Evolutionary conservation across 2,329 filamentous ascomycete species (phyloP), one percentile per base, ranked within the genome.

Genomic region (Colletotrichum sublineola): DNA sequence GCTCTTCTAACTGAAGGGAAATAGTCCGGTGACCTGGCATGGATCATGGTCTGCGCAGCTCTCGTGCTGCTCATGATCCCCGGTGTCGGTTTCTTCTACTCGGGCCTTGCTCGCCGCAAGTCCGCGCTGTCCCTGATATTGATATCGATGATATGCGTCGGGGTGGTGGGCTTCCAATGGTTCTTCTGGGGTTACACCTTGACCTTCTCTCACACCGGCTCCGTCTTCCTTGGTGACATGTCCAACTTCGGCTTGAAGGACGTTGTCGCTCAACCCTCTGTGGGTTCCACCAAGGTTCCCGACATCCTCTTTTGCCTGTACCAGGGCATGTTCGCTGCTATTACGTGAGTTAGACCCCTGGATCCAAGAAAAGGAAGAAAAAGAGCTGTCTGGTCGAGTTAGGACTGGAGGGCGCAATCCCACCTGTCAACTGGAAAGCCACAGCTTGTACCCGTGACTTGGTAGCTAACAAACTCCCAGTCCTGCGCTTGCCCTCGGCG

Each of bases 101-200:
- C 93, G 55, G 95, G 94, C 75, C 91, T 97, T 20, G 94, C 95
- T 20, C 91, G 94, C 68, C 91, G 95, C 81, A 97, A 97, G 85
- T 97, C 94, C 0, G 95, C 95, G 5, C 87, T 97, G 67, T 94
- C 94, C 24, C 87, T 97, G 74, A 92, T 97, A 81, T 95, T 94
- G 88, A 88, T 97, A 5, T 93, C 93, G 18, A 89, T 97, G 84
- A 92, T 97, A 85, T 92, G 93, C 20, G 89, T 92, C 5, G 93
- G 90, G 14, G 90, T 97, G 75, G 90, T 95, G 73, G 92, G 91
- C 62, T 97, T 97, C 83, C 94, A 97, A 80, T 97, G 95, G 94
- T 97, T 97, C 86, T 96, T 97, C 86, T 97, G 94, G 94, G 94
- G 94, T 60, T 97, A 96, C 82, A 96, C 93, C 14, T 85, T 97